Conservation (phyloP, 106 monocot genomes). For the Dioscorea zingiberensis region DNA sequence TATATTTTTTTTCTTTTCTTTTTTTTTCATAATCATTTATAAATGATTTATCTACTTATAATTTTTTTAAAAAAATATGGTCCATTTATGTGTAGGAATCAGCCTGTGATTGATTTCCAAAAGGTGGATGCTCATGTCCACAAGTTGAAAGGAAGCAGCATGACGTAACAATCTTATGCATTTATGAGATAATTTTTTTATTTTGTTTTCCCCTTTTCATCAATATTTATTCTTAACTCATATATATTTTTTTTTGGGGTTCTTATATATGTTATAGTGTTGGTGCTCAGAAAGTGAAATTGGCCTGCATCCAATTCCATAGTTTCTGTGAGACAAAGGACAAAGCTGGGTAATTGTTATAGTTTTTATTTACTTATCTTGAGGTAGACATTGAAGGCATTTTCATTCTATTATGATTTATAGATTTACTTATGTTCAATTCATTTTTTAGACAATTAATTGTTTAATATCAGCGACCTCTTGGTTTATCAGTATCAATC, state of each 20-base stretch:
- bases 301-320: too few relatives aligned
- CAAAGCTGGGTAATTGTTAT: too few relatives aligned
- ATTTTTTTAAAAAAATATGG: not conserved
- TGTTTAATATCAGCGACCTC: too few relatives aligned
- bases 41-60: not conserved
- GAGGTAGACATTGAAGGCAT: too few relatives aligned
- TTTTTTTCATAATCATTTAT: not conserved
- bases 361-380: too few relatives aligned
- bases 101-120: conserved; percentile 32
- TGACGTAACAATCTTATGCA: conserved; percentile 31
- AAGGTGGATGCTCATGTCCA: conserved; percentile 52
- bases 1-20: not conserved
- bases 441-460: too few relatives aligned
- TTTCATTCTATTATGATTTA: too few relatives aligned
- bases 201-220: not conserved
- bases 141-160: conserved; percentile 69
- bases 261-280: too few relatives aligned
- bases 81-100: conserved; percentile 20
- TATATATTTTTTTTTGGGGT: not conserved
- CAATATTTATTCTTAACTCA: not conserved
- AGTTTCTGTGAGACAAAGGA: too few relatives aligned
- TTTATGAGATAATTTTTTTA: not conserved
- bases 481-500: too few relatives aligned
- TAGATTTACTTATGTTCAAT: too few relatives aligned
- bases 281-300: conserved; percentile 33